Percentiles rank a stretch among this genome's conserved stretches.
Evolutionary conservation across 1,139 yeast species (phyloP).

Genomic region (Geotrichum cucujoidarum): DNA sequence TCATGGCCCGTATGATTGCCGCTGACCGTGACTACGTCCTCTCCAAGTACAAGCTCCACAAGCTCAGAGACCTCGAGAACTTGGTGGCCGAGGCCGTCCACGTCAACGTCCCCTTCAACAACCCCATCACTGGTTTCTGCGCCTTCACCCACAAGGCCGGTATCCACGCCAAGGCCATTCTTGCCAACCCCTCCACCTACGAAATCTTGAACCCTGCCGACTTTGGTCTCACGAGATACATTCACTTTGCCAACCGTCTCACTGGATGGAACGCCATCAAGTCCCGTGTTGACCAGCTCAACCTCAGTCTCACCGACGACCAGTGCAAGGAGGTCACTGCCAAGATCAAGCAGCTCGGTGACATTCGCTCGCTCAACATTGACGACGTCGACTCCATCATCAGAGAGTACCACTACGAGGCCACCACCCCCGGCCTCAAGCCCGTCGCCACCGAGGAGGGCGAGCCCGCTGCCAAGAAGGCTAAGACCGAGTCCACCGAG

Average conservation of each 20-base stretch:
- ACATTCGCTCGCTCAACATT: slow-evolving; percentile 86
- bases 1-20: slow-evolving; percentile 98
- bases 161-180: slow-evolving; percentile 96
- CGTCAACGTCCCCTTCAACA: slow-evolving; percentile 95
- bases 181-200: slow-evolving; percentile 96
- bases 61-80: slow-evolving; percentile 91
- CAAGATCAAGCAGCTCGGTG: slow-evolving; percentile 91
- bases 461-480: slow-evolving; percentile 25
- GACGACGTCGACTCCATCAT: slow-evolving; percentile 97
- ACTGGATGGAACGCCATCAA: slow-evolving; percentile 99
- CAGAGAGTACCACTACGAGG: slow-evolving; percentile 81
- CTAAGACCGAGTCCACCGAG: slow-evolving; percentile 14
- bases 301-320: slow-evolving; percentile 81
- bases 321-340: slow-evolving; percentile 93
- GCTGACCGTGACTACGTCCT: slow-evolving; percentile 96
- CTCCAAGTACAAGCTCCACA: slow-evolving; percentile 91
- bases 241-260: slow-evolving; percentile 94
- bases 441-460: slow-evolving; percentile 25
- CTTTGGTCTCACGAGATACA: slow-evolving; percentile 91
- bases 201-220: slow-evolving; percentile 93
- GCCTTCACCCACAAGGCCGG: slow-evolving; percentile 99
- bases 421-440: slow-evolving; percentile 40
- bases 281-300: slow-evolving; percentile 95
- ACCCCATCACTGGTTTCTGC: slow-evolving; percentile 98
- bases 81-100: slow-evolving; percentile 96